A percentile compares a stretch with the other conserved stretches of the same genome.
These are phyloP conservation scores for Sonneratia alba DNA, from an alignment of 345 rosid genomes.

Conservation along the genomic window DNA sequence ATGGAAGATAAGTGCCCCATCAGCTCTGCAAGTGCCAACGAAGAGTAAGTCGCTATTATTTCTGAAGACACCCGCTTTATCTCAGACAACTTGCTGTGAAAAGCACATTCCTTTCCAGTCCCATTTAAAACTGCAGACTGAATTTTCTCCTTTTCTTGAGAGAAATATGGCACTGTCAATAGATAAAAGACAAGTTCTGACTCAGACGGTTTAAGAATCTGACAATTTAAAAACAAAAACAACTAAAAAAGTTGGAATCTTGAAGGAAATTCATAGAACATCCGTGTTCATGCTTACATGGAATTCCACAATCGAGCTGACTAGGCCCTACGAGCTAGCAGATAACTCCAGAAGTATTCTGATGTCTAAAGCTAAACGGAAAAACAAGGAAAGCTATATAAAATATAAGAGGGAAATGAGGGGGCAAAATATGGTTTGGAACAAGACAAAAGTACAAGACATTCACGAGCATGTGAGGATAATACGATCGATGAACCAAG, in stretches of 20 bases:
- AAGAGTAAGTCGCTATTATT: neutral
- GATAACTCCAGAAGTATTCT: neutral
- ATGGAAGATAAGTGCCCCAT: constrained; percentile 74
- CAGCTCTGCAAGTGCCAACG: constrained; percentile 7
- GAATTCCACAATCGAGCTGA: constrained; percentile 24
- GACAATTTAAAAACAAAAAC: constrained; percentile 24
- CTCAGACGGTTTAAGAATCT: constrained; percentile 28
- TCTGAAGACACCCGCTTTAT: neutral
- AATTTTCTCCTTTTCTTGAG: neutral
- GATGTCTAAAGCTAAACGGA: neutral
- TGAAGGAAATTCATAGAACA: constrained; percentile 21
- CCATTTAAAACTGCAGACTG: neutral
- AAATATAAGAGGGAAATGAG: neutral
- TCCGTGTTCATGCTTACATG: constrained; percentile 24
- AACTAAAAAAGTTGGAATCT: constrained; percentile 23
- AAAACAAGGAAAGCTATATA: neutral
- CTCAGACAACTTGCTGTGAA: neutral
- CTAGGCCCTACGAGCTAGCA: neutral
- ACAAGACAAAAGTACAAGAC: no score
- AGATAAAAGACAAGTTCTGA: constrained; percentile 19
- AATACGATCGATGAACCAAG: no score
- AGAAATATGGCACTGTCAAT: neutral
- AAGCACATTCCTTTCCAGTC: constrained; percentile 10
- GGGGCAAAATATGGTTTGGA: no score
- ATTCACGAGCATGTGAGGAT: no score